Evolutionary conservation across 768 basidiomycete genomes (phyloP).

Genomic region (Leccinellum luteum): DNA sequence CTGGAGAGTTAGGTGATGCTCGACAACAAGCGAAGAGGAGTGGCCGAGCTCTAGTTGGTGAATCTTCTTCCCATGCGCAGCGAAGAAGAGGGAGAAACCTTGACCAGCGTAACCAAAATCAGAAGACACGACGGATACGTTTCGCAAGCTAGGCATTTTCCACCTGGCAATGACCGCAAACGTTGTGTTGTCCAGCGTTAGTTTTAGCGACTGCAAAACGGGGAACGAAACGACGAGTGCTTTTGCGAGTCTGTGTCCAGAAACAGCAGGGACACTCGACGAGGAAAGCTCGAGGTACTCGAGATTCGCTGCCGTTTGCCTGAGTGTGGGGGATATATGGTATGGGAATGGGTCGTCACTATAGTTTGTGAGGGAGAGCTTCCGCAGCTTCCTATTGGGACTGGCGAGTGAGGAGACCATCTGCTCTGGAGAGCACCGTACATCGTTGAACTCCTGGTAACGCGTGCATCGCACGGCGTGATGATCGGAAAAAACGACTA

Average conservation of each 20-base stretch:
- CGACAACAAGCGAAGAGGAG: constrained; percentile 61
- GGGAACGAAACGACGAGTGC: constrained; percentile 45
- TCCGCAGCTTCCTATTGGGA: constrained; percentile 50
- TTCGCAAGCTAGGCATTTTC: constrained; percentile 60
- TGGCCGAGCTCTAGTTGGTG: constrained; percentile 71
- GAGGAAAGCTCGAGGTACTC: constrained; percentile 71
- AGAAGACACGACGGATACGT: constrained; percentile 65
- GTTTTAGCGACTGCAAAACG: constrained; percentile 63
- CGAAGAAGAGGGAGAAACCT: constrained; percentile 66
- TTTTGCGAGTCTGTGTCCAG: constrained; percentile 24
- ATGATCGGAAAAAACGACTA: constrained; percentile 63
- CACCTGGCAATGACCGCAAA: constrained; percentile 65
- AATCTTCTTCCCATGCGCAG: constrained; percentile 59
- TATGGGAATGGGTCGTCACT: constrained; percentile 58
- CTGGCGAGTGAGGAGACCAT: constrained; percentile 59
- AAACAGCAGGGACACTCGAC: constrained; percentile 45
- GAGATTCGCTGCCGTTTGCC: constrained; percentile 49
- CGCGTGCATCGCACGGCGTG: constrained; percentile 58
- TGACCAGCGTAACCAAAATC: constrained; percentile 68
- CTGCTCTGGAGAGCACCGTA: constrained; percentile 50
- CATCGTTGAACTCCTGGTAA: constrained; percentile 42
- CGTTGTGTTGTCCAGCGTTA: constrained; percentile 68
- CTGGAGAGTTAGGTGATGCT: constrained; percentile 58
- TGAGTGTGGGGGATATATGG: constrained; percentile 53
- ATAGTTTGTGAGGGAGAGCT: constrained; percentile 72